Conservation (phyloP, 2,329 filamentous ascomycete species). For the Ramichloridium luteum region DNA sequence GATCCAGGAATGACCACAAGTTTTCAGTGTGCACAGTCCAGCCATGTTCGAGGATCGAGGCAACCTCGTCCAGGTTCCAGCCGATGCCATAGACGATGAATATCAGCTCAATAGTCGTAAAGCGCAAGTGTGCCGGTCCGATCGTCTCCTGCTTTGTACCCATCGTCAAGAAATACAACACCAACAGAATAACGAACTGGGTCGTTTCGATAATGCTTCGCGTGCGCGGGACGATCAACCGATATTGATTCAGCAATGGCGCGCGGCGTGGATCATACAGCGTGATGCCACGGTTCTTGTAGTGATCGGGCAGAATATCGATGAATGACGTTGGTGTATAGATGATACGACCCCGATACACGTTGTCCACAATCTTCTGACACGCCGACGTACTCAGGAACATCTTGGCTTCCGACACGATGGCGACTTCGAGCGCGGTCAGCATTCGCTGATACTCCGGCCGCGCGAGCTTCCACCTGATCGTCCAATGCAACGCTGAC, state of each 20-base stretch:
- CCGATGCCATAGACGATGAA: conserved; percentile 66
- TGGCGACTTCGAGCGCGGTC: conserved; percentile 71
- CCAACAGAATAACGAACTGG: conserved; percentile 59
- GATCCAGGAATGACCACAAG: conserved; percentile 76
- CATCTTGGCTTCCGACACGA: conserved; percentile 67
- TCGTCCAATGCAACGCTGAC: conserved; percentile 32
- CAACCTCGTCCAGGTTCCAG: conserved; percentile 68
- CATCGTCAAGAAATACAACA: conserved; percentile 63
- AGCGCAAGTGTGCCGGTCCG: conserved; percentile 22
- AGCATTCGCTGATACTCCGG: conserved; percentile 47
- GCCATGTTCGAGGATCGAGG: conserved; percentile 62
- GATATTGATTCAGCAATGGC: conserved; percentile 71
- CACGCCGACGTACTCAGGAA: conserved; percentile 68
- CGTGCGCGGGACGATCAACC: conserved; percentile 68
- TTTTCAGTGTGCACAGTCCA: conserved; percentile 80
- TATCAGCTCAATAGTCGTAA: conserved; percentile 45
- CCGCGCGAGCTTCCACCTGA: conserved; percentile 28
- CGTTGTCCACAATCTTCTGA: conserved; percentile 69
- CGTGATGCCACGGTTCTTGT: conserved; percentile 72
- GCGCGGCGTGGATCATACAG: conserved; percentile 67
- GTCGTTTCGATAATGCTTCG: conserved; percentile 61
- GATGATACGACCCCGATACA: conserved; percentile 67
- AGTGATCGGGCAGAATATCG: conserved; percentile 74
- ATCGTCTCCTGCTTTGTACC: conserved; percentile 46
- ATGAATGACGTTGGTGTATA: conserved; percentile 74